Conservation (phyloP, 73 alveolate genomes). For the Tetrahymena elliotti region DNA sequence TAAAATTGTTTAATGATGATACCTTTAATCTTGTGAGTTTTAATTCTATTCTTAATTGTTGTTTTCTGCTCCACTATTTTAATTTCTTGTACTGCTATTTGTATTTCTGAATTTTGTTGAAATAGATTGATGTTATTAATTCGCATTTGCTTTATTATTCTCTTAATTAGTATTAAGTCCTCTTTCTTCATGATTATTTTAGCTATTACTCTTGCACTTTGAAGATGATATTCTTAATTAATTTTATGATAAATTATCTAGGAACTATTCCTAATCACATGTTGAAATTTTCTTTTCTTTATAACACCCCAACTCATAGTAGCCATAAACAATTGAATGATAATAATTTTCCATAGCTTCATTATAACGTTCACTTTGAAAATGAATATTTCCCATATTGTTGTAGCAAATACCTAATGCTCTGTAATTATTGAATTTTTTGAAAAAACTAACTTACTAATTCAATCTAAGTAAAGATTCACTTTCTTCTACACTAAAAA, state of each 20-base stretch:
- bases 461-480: not conserved
- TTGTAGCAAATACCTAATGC: not conserved
- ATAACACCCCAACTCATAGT: not conserved
- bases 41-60: not conserved
- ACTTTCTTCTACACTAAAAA: not conserved
- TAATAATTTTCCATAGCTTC: not conserved
- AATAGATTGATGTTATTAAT: not conserved
- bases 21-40: not conserved
- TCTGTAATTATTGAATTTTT: not conserved
- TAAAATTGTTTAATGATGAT: not conserved
- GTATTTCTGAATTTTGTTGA: not conserved
- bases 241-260: not conserved
- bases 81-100: not conserved
- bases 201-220: not conserved
- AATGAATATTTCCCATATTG: not conserved
- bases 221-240: not conserved
- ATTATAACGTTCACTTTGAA: not conserved
- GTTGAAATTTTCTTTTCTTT: not conserved
- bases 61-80: not conserved
- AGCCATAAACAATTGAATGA: not conserved
- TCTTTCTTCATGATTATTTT: not conserved
- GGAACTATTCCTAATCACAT: not conserved
- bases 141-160: too few species aligned
- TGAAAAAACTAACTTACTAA: not conserved
- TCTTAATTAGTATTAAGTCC: not conserved